These are phyloP conservation scores for Cornus florida DNA, from an alignment of 148 eudicot species.

Conservation along the genomic window DNA sequence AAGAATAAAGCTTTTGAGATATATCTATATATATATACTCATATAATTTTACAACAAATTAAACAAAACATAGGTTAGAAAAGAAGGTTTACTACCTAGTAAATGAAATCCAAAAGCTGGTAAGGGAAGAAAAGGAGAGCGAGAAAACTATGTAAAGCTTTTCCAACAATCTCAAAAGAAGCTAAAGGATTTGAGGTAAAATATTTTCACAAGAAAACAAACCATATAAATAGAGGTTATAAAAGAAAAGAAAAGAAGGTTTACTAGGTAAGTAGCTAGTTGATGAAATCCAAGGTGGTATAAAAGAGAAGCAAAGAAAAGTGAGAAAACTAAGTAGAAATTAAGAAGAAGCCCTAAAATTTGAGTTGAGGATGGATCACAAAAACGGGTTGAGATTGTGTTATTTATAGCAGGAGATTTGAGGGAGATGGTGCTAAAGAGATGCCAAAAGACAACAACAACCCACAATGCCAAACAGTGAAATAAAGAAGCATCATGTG, in stretches of 20 bases:
- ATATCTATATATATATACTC: too few species aligned
- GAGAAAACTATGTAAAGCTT: background rate
- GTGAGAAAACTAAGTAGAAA: background rate
- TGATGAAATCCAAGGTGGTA: background rate
- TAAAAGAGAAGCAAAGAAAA: too few species aligned
- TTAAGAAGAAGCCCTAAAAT: background rate
- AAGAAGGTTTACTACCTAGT: background rate
- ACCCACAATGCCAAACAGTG: conserved; percentile 12
- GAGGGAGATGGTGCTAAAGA: background rate
- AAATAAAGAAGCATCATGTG: conserved; percentile 17
- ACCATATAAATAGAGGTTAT: background rate
- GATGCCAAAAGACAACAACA: background rate
- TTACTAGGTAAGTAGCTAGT: too few species aligned
- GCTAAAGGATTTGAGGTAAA: background rate
- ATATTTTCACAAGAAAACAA: background rate
- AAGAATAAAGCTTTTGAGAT: too few species aligned
- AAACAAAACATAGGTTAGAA: background rate
- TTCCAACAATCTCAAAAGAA: too few species aligned
- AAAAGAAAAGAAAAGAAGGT: background rate
- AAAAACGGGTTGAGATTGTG: conserved; percentile 1
- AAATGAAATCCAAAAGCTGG: background rate
- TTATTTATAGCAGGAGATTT: background rate
- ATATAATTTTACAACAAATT: background rate
- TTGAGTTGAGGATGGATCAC: background rate
- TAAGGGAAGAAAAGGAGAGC: background rate